Conservation (phyloP, 2,329 filamentous ascomycete genomes). For the Rachicladosporium sp. region DNA sequence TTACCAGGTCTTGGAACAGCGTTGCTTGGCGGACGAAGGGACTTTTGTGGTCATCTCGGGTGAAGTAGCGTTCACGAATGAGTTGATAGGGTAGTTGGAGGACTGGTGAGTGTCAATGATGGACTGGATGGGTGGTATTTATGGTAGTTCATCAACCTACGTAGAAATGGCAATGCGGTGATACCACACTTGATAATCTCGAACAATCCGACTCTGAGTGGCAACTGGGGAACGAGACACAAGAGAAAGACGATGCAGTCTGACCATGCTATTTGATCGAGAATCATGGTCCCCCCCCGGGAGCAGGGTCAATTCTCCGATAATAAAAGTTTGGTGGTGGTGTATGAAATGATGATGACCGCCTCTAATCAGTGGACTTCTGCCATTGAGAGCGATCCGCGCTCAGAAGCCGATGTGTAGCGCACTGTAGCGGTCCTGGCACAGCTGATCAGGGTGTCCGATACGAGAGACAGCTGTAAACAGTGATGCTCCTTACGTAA, state of each 20-base stretch:
- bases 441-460: no score
- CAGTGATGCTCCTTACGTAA: no score
- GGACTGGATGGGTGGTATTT: background rate
- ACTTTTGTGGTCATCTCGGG: constrained; percentile 35
- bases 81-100: constrained; percentile 47
- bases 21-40: constrained; percentile 59
- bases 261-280: constrained; percentile 60
- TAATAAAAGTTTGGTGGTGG: no score
- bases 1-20: constrained; percentile 63
- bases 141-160: constrained; percentile 34
- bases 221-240: constrained; percentile 58
- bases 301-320: no score
- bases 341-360: no score
- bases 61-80: constrained; percentile 43
- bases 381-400: no score
- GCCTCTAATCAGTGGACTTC: no score
- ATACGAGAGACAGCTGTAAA: no score
- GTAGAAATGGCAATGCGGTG: constrained; percentile 55
- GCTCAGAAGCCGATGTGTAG: no score
- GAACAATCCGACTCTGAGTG: constrained; percentile 54
- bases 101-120: constrained; percentile 28
- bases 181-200: constrained; percentile 46
- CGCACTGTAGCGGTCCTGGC: no score
- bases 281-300: constrained; percentile 45
- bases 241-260: constrained; percentile 64